phyloP scores from a whole-genome alignment of 176 grass and related monocot species.

The Dactylis glomerata region DNA sequence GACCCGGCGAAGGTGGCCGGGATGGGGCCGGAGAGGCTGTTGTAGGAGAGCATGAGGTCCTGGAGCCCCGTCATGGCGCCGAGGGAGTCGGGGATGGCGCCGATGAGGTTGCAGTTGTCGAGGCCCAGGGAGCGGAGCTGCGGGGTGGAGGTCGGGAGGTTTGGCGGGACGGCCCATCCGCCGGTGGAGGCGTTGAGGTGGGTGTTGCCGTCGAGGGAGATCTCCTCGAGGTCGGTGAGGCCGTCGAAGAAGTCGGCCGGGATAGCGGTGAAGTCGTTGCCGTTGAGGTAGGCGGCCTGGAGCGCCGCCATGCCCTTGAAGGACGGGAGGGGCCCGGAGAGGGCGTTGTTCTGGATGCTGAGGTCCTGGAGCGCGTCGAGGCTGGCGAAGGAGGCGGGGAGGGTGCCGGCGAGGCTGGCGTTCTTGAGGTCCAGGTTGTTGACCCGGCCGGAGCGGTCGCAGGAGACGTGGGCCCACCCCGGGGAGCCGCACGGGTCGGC shows the following conservation, averaged over 20 bases:
- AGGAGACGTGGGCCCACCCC: slow-evolving; percentile 63
- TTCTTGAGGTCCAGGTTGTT: slow-evolving; percentile 74
- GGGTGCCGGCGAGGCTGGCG: slow-evolving; percentile 26
- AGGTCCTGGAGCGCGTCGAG: slow-evolving; percentile 53
- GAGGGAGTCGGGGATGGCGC: slow-evolving; percentile 48
- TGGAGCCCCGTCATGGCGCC: slow-evolving; percentile 44
- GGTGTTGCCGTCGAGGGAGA: slow-evolving; percentile 55
- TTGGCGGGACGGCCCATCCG: slow-evolving; percentile 41
- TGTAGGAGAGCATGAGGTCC: slow-evolving; percentile 65
- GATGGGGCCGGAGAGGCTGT: slow-evolving; percentile 54
- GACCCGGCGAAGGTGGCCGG: slow-evolving; percentile 38
- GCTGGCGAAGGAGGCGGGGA: slow-evolving; percentile 30
- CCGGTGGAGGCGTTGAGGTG: slow-evolving; percentile 44
- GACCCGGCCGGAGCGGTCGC: slow-evolving; percentile 55
- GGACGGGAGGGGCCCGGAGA: slow-evolving; percentile 60
- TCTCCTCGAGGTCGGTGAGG: slow-evolving; percentile 31
- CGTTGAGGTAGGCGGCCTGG: slow-evolving; percentile 57
- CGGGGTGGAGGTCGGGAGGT: slow-evolving; percentile 27
- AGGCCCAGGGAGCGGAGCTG: slow-evolving; percentile 51
- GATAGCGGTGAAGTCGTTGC: slow-evolving; percentile 66
- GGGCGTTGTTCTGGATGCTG: slow-evolving; percentile 67
- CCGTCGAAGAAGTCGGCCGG: slow-evolving; percentile 66
- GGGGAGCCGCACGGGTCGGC: slow-evolving; percentile 52
- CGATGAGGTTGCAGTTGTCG: slow-evolving; percentile 41
- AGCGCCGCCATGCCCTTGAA: slow-evolving; percentile 50